phyloP scores from a whole-genome alignment of 169 alveolate genomes.

The Babesia ovis region DNA sequence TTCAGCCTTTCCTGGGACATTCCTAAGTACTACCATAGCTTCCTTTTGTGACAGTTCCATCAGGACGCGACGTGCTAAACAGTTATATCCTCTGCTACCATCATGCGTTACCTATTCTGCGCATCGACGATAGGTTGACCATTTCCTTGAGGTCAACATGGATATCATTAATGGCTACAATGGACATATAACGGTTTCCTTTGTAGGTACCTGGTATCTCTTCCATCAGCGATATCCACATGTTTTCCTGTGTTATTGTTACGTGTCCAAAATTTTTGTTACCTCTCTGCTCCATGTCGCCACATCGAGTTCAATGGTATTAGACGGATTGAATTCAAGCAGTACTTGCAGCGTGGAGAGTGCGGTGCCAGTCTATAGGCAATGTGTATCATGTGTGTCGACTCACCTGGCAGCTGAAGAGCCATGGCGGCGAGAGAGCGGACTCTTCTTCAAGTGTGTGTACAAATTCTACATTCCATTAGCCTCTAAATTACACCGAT shows the following conservation, averaged over 20 bases:
- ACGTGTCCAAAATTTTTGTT: background rate
- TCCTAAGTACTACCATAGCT: slow-evolving; percentile 76
- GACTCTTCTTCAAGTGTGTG: slow-evolving; percentile 72
- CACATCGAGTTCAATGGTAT: slow-evolving; percentile 84
- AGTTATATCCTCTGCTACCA: background rate
- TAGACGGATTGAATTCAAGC: slow-evolving; percentile 82
- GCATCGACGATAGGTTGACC: slow-evolving; percentile 49
- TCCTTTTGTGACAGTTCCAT: slow-evolving; percentile 79
- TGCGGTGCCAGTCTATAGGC: slow-evolving; percentile 82
- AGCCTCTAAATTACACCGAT: background rate
- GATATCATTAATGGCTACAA: slow-evolving; percentile 48
- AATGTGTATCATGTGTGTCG: background rate
- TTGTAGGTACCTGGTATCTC: slow-evolving; percentile 72
- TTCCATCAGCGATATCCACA: slow-evolving; percentile 84
- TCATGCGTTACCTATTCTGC: slow-evolving; percentile 56
- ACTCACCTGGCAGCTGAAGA: slow-evolving; percentile 84
- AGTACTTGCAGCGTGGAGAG: slow-evolving; percentile 87
- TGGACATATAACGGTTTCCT: background rate
- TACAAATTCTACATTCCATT: slow-evolving; percentile 7
- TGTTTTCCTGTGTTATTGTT: slow-evolving; percentile 74
- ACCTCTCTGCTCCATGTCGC: slow-evolving; percentile 87
- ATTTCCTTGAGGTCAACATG: slow-evolving; percentile 42
- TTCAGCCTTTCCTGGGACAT: slow-evolving; percentile 86
- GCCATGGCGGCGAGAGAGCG: slow-evolving; percentile 87
- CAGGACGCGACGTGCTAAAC: slow-evolving; percentile 76